Conservation (phyloP, 176 grass and related monocot species). For the Ensete glaucum region DNA sequence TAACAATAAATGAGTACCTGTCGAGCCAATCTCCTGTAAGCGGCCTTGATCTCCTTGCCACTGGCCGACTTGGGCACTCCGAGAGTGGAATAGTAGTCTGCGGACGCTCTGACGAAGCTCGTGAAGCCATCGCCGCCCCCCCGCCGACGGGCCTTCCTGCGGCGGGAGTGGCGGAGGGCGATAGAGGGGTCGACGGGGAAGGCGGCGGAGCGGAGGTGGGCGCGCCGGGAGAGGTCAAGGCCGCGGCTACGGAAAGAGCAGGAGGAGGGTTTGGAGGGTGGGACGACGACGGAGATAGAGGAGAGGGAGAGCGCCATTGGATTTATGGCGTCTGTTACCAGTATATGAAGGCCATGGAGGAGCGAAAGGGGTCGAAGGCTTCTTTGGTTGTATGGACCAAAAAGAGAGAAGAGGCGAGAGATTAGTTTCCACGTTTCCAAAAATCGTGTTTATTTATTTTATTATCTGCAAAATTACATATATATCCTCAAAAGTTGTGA, state of each 20-base stretch:
- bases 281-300: constrained; percentile 35
- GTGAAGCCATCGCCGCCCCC: constrained; percentile 24
- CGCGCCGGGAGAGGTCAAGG: background rate
- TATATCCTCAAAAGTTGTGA: no score
- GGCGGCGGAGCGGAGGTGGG: background rate
- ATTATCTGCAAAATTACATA: no score
- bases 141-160: constrained; percentile 24
- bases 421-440: no score
- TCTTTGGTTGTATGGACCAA: no score
- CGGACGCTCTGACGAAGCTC: constrained; percentile 33
- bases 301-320: constrained; percentile 70
- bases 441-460: no score
- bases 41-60: constrained; percentile 87
- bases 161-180: constrained; percentile 10
- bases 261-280: constrained; percentile 17
- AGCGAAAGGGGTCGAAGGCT: background rate
- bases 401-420: no score
- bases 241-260: constrained; percentile 30
- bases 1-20: constrained; percentile 45
- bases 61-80: constrained; percentile 66
- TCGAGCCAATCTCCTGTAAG: constrained; percentile 85
- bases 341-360: background rate
- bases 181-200: background rate
- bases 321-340: background rate
- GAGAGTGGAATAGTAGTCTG: constrained; percentile 85